A percentile compares a stretch with the other conserved stretches of the same genome.
These are phyloP conservation scores for Penicilliopsis zonata DNA, from an alignment of 495 filamentous ascomycete genomes.

Conservation along the genomic window DNA sequence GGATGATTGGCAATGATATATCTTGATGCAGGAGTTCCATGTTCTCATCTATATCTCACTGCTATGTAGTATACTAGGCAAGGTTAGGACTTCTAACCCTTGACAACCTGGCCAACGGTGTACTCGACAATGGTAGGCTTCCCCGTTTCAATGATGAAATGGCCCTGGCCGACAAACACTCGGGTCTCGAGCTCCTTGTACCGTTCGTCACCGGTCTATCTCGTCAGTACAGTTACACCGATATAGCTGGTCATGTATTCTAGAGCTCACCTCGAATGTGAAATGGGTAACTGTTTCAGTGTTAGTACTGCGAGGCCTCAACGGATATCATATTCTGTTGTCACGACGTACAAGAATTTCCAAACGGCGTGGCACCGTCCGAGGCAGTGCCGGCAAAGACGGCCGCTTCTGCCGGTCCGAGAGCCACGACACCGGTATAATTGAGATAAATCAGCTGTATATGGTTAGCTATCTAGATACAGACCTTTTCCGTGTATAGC, in stretches of 20 bases:
- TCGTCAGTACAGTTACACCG: not conserved
- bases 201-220: constrained; percentile 31
- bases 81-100: constrained; percentile 8
- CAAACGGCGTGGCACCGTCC: constrained; percentile 41
- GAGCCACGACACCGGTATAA: constrained; percentile 37
- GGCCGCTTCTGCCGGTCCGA: constrained; percentile 21
- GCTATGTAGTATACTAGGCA: too few relatives aligned
- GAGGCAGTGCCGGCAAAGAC: constrained; percentile 31
- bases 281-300: constrained; percentile 33
- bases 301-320: too few relatives aligned
- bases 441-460: constrained; percentile 28
- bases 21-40: too few relatives aligned
- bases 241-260: not conserved
- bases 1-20: too few relatives aligned
- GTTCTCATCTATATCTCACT: too few relatives aligned
- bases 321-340: too few relatives aligned
- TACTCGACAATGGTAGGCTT: constrained; percentile 46
- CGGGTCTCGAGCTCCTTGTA: constrained; percentile 40
- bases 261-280: constrained; percentile 32
- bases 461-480: not conserved
- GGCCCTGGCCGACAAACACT: constrained; percentile 41
- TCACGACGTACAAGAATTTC: constrained; percentile 39
- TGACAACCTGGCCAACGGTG: constrained; percentile 41
- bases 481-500: not conserved
- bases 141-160: constrained; percentile 40